Evolutionary conservation across 73 alveolate species (phyloP), one percentile per base, ranked within the genome.

Genomic region (Urostyla sp.): DNA sequence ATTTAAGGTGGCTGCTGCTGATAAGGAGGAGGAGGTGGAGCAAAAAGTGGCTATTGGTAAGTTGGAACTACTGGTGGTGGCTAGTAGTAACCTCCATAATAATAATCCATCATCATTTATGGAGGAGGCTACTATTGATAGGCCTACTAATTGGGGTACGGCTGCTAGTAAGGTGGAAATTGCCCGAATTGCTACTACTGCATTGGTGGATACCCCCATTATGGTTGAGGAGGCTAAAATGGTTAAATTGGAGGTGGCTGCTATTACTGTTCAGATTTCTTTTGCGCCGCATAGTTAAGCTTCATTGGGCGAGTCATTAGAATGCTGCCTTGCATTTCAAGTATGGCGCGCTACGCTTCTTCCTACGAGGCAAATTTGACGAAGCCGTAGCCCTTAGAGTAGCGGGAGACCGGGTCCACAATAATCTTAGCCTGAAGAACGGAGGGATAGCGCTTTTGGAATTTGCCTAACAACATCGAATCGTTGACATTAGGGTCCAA

Each of bases 321-420:
- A 13, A 57, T 15, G 49, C 58, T 31, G 27, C 96, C 96, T 56
- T 90, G 80, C 96, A 90, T 90, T 78, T 90, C 96, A n/a, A 23
- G 45, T 13, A 90, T 78, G 28, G 96, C 96, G 49, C 76, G 67
- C 40, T 90, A 85, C 34, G 93, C 50, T 59, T 90, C 96, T 30
- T 53, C 69, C 74, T 90, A 55, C 52, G 61, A 85, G 26, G 85
- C 79, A 61, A 90, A 90, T 78, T 90, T 90, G 34, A 90, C 91
- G 43, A 90, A 90, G 20, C 96, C 96, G 79, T 90, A 90, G 23
- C 96, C 96, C 63, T 90, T 90, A 54, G 92, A 81, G 35, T 79
- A 74, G 37, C 85, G 61, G 7, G 95, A 61, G 23, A 87, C 85
- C 18, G 96, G 96, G 52, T 89, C 96, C 10, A 89, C 89, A 34